These are phyloP conservation scores for Sphaerobolus stellatus DNA, from an alignment of 1,284 basidiomycete genomes.

Conservation along the genomic window DNA sequence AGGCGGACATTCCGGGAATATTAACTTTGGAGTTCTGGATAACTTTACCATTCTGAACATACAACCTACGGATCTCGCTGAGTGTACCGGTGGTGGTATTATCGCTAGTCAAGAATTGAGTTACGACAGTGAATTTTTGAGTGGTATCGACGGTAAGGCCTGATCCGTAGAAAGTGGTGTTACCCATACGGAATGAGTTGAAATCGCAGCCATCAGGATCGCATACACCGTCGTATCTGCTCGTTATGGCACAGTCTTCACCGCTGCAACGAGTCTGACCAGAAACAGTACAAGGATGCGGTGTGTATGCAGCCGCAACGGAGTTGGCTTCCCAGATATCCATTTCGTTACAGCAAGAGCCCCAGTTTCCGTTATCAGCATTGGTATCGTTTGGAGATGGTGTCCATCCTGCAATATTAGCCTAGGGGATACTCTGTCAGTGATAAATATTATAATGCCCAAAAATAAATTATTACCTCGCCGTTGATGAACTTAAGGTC, in stretches of 20 bases:
- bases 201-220: conserved; percentile 57
- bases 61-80: conserved; percentile 52
- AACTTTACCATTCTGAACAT: conserved; percentile 51
- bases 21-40: conserved; percentile 50
- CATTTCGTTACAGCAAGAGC: conserved; percentile 56
- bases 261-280: conserved; percentile 43
- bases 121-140: conserved; percentile 45
- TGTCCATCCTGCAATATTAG: conserved; percentile 46
- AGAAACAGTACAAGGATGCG: conserved; percentile 44
- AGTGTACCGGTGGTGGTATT: conserved; percentile 45
- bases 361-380: conserved; percentile 43
- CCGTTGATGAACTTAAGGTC: conserved; percentile 40
- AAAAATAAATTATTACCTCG: conserved; percentile 27
- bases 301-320: conserved; percentile 46
- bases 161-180: conserved; percentile 47
- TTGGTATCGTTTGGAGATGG: conserved; percentile 40
- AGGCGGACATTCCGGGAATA: conserved; percentile 37
- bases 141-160: conserved; percentile 48
- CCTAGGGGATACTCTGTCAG: conserved; percentile 28
- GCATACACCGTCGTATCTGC: conserved; percentile 45
- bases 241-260: conserved; percentile 36
- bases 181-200: conserved; percentile 55
- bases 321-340: conserved; percentile 59
- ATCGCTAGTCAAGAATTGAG: conserved; percentile 49
- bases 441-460: neutral